Conservation (phyloP, 371 early-diverging fungal species). For the Mortierella sp. region DNA sequence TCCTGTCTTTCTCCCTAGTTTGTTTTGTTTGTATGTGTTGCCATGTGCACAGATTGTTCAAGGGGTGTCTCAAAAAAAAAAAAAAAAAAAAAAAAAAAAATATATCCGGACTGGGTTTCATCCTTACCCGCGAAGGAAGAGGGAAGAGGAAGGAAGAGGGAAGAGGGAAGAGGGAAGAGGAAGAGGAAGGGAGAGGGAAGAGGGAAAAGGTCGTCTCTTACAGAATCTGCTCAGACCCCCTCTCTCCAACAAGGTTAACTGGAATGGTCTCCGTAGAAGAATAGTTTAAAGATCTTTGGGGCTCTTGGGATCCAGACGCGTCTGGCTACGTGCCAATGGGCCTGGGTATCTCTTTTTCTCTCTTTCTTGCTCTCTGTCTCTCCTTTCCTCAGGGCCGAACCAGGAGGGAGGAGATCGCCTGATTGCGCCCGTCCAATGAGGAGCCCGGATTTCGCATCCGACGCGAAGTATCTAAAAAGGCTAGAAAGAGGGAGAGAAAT, state of each 20-base stretch:
- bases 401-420: slow-evolving; percentile 6
- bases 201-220: not conserved
- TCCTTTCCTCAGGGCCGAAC: not conserved
- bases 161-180: not conserved
- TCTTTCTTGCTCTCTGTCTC: not conserved
- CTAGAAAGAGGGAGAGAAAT: no score
- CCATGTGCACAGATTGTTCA: no score
- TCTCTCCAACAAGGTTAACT: not conserved
- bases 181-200: not conserved
- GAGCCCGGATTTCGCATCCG: not conserved
- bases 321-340: not conserved
- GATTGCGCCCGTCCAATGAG: slow-evolving; percentile 29
- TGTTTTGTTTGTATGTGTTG: no score
- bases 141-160: not conserved
- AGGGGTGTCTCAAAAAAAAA: no score
- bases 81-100: not conserved
- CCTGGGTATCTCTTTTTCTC: no score
- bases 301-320: not conserved
- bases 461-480: not conserved
- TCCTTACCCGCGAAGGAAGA: not conserved
- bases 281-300: not conserved
- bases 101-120: not conserved
- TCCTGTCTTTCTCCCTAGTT: no score
- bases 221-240: not conserved
- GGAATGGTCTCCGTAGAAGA: not conserved